These are phyloP conservation scores for Sporothrix globosa DNA, from an alignment of 2,329 filamentous ascomycete genomes.

Conservation along the genomic window DNA sequence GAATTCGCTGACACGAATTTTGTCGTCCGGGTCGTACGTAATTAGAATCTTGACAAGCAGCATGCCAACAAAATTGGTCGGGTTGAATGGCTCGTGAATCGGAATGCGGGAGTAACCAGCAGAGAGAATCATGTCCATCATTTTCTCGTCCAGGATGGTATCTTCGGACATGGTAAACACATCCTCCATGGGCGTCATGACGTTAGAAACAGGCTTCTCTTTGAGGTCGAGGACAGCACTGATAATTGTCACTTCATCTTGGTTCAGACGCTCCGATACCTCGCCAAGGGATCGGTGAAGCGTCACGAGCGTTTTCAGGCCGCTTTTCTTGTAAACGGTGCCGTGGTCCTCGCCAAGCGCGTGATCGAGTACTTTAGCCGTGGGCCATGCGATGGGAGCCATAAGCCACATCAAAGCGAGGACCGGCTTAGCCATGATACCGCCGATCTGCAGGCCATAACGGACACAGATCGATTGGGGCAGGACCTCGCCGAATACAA, in stretches of 20 bases:
- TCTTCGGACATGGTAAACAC: slow-evolving; percentile 97
- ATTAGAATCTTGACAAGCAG: slow-evolving; percentile 97
- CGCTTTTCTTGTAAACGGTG: slow-evolving; percentile 97
- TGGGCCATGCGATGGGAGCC: slow-evolving; percentile 88
- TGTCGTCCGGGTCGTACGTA: slow-evolving; percentile 95
- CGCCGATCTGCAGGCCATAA: slow-evolving; percentile 92
- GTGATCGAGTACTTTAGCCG: slow-evolving; percentile 91
- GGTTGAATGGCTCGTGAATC: slow-evolving; percentile 83
- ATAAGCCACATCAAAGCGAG: slow-evolving; percentile 89
- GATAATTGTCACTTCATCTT: slow-evolving; percentile 98
- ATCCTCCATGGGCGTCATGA: slow-evolving; percentile 99
- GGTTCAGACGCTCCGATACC: slow-evolving; percentile 84
- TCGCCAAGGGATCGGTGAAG: slow-evolving; percentile 90
- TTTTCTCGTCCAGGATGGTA: slow-evolving; percentile 86
- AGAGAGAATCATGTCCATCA: slow-evolving; percentile 90
- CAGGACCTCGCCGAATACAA: slow-evolving; percentile 96
- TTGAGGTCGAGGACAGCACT: slow-evolving; percentile 95
- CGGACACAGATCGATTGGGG: slow-evolving; percentile 96
- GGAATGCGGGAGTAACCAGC: slow-evolving; percentile 96
- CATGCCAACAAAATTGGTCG: slow-evolving; percentile 93
- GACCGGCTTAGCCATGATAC: slow-evolving; percentile 88
- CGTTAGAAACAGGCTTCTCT: slow-evolving; percentile 89
- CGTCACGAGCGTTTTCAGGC: slow-evolving; percentile 92
- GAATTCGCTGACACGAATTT: slow-evolving; percentile 84
- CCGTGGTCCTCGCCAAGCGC: slow-evolving; percentile 93